Percentiles rank a stretch among this genome's conserved stretches.
phyloP scores from a whole-genome alignment of 331 rosid species.

The Dryas integrifolia region DNA sequence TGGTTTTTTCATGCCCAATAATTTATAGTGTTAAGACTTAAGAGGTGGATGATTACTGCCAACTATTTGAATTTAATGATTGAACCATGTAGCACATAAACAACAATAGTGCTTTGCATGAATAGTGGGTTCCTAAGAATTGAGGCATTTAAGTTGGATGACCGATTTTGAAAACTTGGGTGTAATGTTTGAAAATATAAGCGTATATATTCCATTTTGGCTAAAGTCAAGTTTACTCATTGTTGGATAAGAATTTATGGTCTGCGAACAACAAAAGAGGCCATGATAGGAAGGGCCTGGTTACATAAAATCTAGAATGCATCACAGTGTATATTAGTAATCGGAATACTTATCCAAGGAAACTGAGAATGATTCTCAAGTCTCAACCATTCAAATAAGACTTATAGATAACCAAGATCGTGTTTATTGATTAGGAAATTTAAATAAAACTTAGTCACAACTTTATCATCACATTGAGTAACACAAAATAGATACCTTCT shows the following conservation, averaged over 20 bases:
- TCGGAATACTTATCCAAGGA: too few relatives aligned
- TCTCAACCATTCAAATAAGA: too few relatives aligned
- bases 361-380: too few relatives aligned
- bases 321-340: too few relatives aligned
- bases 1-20: neutral
- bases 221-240: constrained; percentile 1
- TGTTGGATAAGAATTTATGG: constrained; percentile 3
- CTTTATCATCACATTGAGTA: too few relatives aligned
- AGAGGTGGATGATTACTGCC: neutral
- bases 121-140: constrained; percentile 2
- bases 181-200: neutral
- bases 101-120: constrained; percentile 21
- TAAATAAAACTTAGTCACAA: too few relatives aligned
- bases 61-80: too few relatives aligned
- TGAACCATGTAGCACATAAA: constrained; percentile 2
- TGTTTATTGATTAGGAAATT: too few relatives aligned
- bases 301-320: too few relatives aligned
- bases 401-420: too few relatives aligned
- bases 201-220: neutral
- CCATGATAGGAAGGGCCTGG: neutral
- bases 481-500: too few relatives aligned
- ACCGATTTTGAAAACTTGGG: neutral
- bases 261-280: neutral
- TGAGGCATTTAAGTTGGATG: neutral
- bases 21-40: neutral